Evolutionary conservation across 225 moss, liverwort and hornwort genomes (phyloP).

Genomic region (Pseudoscleropodium purum): DNA sequence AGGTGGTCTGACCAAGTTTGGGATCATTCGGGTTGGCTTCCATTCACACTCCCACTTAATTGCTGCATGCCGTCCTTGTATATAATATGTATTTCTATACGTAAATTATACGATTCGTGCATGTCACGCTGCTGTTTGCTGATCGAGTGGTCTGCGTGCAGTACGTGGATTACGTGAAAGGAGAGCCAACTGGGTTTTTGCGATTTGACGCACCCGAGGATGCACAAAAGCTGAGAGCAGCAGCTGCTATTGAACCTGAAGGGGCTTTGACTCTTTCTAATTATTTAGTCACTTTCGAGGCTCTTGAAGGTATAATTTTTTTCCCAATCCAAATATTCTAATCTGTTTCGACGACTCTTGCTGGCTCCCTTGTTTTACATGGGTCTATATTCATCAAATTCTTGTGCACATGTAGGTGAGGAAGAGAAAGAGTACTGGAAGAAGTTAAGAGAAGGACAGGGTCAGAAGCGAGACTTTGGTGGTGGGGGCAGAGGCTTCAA

Average conservation of each 20-base stretch:
- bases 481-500: constrained; percentile 52
- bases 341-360: background rate
- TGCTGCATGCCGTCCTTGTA: background rate
- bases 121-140: background rate
- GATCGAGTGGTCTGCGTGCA: constrained; percentile 9
- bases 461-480: constrained; percentile 57
- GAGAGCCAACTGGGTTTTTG: constrained; percentile 63
- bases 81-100: background rate
- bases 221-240: constrained; percentile 71
- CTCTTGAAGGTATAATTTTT: constrained; percentile 62
- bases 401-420: constrained; percentile 42
- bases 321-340: background rate
- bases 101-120: background rate
- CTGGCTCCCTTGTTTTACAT: background rate
- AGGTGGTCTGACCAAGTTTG: constrained; percentile 54
- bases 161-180: constrained; percentile 86
- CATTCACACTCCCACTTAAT: background rate
- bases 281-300: constrained; percentile 52
- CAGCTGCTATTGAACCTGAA: constrained; percentile 64
- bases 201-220: constrained; percentile 69
- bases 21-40: constrained; percentile 66
- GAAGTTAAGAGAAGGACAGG: constrained; percentile 84
- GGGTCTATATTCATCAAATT: background rate
- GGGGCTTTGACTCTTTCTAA: constrained; percentile 66
- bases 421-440: constrained; percentile 94